Base-by-base conservation (phyloP, 495 filamentous ascomycete species). In the Echria macrotheca region DNA sequence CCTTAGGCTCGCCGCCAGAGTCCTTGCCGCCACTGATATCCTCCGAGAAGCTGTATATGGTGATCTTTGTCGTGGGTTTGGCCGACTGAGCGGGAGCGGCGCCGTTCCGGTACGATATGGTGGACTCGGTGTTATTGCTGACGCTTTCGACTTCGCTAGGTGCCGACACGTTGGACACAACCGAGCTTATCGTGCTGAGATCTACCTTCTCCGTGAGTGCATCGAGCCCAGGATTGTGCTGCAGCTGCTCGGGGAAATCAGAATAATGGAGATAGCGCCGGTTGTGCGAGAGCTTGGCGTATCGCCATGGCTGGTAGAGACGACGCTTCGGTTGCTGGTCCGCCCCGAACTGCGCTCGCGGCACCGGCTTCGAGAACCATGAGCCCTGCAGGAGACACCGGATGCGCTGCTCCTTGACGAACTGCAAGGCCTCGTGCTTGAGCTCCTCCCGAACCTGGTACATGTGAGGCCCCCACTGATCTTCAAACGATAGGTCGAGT, bases 401-500 rank as follows among this genome's bases (percentile, higher is more conserved):
- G 45, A 96, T 86, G 38, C 93, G 82, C 64, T 98, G 93, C 65
- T 98, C 93, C 60, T 93, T 96, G 59, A 97, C 85, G 58, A 98
- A 98, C 56, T 95, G 87, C 31, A 95, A 68, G 17, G 93, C 90
- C 60, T 98, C 93, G 55, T 91, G 82, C 54, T 91, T 85, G 9
- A 97, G 72, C 67, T 96, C 87, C 36, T 96, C 89, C n/a, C 91
- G 84, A 10, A 96, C 88, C 64, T 95, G 89, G 54, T 71, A 70
- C 18, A 98, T 73, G 65, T 97, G 90, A 53, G 87, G 81, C 0
- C 90, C 90, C 94, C 94, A 97, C 23, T 82, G 86, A 61, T 91
- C 88, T 63, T 97, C 93, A 57, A 96, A 96, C 0, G 87, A 86
- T 38, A 91, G 72, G 57, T 95, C 88, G 5, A 97, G 69, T 3